These are phyloP conservation scores for Xylariales sp. DNA, from an alignment of 2,329 filamentous ascomycete species.

Conservation along the genomic window DNA sequence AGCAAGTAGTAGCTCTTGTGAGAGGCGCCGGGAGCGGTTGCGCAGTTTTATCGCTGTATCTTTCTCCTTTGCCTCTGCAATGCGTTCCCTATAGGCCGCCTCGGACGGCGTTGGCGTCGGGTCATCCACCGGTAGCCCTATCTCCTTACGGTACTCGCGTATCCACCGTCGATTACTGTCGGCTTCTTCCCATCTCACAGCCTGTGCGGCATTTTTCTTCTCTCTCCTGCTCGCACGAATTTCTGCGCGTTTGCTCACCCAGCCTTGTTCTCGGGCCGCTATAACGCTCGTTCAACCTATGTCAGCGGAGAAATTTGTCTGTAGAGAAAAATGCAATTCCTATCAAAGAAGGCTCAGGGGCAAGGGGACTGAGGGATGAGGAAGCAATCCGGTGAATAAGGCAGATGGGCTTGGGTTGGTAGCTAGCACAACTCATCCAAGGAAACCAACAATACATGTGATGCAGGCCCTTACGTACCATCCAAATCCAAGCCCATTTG, in stretches of 20 bases:
- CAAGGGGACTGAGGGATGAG: background rate
- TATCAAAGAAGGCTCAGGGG: background rate
- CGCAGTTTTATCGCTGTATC: slow-evolving; percentile 20
- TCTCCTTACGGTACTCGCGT: slow-evolving; percentile 19
- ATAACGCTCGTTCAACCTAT: background rate
- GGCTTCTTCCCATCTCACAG: slow-evolving; percentile 6
- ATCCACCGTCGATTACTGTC: background rate
- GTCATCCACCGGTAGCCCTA: slow-evolving; percentile 19
- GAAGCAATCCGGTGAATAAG: background rate
- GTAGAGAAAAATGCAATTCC: background rate
- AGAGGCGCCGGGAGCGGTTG: slow-evolving; percentile 37
- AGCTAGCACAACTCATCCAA: background rate
- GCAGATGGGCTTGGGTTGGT: background rate
- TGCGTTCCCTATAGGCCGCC: slow-evolving; percentile 15
- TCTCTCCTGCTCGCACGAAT: slow-evolving; percentile 9
- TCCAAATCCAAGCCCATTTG: slow-evolving; percentile 27
- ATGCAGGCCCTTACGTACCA: slow-evolving; percentile 29
- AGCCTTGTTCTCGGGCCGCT: slow-evolving; percentile 30
- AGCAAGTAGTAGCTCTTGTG: slow-evolving; percentile 41
- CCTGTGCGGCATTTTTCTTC: slow-evolving; percentile 14
- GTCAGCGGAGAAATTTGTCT: slow-evolving; percentile 15
- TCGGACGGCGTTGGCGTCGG: slow-evolving; percentile 31
- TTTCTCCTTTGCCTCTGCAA: background rate
- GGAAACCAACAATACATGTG: background rate
- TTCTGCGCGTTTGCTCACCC: slow-evolving; percentile 33